phyloP scores from a whole-genome alignment of 1,284 basidiomycete species.

The Pseudozyma sp. region DNA sequence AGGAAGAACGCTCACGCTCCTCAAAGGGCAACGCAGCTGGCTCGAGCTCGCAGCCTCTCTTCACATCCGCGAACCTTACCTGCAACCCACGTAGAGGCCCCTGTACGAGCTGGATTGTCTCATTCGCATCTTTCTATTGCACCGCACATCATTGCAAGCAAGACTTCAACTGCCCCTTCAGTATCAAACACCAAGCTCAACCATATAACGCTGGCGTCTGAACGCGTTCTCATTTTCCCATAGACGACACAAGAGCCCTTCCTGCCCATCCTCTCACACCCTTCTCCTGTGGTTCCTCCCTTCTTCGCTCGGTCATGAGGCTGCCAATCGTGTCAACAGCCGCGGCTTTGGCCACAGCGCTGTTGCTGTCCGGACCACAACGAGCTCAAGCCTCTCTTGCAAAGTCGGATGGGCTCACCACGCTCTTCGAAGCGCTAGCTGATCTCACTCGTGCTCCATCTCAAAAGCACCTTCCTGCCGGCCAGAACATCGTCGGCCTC shows the following conservation, averaged over 20 bases:
- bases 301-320: constrained; percentile 11
- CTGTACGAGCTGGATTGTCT: too few species aligned
- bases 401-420: constrained; percentile 29
- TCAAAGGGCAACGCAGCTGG: background rate
- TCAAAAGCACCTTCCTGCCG: constrained; percentile 31
- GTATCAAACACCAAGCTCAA: too few species aligned
- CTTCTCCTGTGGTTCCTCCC: background rate
- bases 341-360: constrained; percentile 25
- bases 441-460: constrained; percentile 41
- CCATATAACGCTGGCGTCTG: too few species aligned
- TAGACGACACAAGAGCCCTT: background rate
- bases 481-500: constrained; percentile 13
- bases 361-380: constrained; percentile 25
- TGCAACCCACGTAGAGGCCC: too few species aligned
- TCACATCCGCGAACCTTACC: too few species aligned
- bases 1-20: too few species aligned
- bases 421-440: constrained; percentile 43
- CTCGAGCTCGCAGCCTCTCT: background rate
- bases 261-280: background rate
- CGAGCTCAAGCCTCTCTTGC: constrained; percentile 36
- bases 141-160: too few species aligned
- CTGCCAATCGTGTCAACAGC: constrained; percentile 23
- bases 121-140: too few species aligned
- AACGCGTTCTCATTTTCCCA: background rate
- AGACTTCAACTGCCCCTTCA: too few species aligned